Conservation (phyloP, 2,329 filamentous ascomycete genomes). For the Xylaria sp. region DNA sequence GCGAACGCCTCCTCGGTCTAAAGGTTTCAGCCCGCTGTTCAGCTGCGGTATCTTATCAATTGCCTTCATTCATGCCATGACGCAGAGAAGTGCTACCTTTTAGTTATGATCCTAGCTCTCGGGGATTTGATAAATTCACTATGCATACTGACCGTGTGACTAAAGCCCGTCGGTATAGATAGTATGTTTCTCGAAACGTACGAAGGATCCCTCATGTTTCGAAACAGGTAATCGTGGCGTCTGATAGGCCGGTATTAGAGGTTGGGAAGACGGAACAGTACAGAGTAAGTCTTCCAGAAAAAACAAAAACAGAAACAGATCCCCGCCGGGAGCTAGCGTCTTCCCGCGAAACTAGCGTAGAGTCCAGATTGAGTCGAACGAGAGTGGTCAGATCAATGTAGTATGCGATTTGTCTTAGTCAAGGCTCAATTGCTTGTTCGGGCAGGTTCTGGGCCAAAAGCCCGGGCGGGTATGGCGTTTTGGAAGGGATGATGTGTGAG, state of each 20-base stretch:
- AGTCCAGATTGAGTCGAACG: constrained; percentile 4
- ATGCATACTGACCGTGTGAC: constrained; percentile 12
- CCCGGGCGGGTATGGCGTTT: not conserved
- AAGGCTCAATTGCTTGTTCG: constrained; percentile 24
- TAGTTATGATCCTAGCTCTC: constrained; percentile 6
- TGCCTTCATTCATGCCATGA: constrained; percentile 19
- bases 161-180: constrained; percentile 13
- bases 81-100: not conserved
- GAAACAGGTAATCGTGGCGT: constrained; percentile 26
- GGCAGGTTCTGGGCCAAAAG: not conserved
- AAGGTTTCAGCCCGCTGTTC: constrained; percentile 21
- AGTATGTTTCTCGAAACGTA: constrained; percentile 28
- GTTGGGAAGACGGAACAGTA: not conserved
- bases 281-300: constrained; percentile 15
- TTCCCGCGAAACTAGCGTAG: constrained; percentile 12
- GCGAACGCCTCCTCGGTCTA: constrained; percentile 18
- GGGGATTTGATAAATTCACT: constrained; percentile 8
- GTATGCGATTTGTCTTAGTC: constrained; percentile 14
- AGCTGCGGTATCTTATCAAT: constrained; percentile 18
- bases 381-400: constrained; percentile 8
- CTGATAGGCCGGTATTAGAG: constrained; percentile 23
- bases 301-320: constrained; percentile 19
- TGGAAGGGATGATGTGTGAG: not conserved
- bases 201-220: constrained; percentile 26
- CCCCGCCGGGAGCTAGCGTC: constrained; percentile 22